A percentile compares a stretch with the other conserved stretches of the same genome.
Evolutionary conservation across 164 flowering plant genomes (phyloP).

Genomic region (Pachysandra terminalis): DNA sequence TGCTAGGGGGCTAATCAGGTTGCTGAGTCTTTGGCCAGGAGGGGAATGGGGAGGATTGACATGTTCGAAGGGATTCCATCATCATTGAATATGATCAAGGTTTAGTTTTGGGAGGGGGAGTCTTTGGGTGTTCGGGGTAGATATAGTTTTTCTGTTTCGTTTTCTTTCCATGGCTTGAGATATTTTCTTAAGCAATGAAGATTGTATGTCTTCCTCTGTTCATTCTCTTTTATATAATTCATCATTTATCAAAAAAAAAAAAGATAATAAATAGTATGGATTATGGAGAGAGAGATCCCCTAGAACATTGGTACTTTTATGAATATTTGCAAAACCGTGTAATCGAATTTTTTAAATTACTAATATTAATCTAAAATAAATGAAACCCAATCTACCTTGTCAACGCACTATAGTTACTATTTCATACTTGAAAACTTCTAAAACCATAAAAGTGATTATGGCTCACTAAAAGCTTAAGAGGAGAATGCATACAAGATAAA

Average conservation of each 20-base stretch:
- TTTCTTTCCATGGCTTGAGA: background rate
- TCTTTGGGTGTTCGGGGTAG: too few relatives aligned
- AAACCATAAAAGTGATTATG: background rate
- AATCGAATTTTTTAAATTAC: background rate
- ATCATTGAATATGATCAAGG: too few relatives aligned
- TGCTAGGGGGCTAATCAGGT: too few relatives aligned
- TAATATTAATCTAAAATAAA: background rate
- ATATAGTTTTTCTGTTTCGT: background rate
- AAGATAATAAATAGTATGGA: too few relatives aligned
- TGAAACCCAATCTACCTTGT: background rate
- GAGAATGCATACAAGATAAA: background rate
- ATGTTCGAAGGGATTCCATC: too few relatives aligned
- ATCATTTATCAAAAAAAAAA: too few relatives aligned
- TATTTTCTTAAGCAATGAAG: too few relatives aligned
- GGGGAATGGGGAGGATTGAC: too few relatives aligned
- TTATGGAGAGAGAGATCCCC: background rate
- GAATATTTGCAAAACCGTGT: background rate
- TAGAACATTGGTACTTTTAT: background rate
- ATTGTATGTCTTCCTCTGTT: too few relatives aligned
- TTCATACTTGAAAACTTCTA: slow-evolving; percentile 2
- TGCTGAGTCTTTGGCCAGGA: too few relatives aligned
- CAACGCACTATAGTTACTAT: background rate
- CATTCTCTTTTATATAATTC: too few relatives aligned
- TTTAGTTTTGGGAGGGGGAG: too few relatives aligned
- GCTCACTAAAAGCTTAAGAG: background rate